Conservation (phyloP, 2,329 filamentous ascomycete genomes). For the Onygenales sp. region DNA sequence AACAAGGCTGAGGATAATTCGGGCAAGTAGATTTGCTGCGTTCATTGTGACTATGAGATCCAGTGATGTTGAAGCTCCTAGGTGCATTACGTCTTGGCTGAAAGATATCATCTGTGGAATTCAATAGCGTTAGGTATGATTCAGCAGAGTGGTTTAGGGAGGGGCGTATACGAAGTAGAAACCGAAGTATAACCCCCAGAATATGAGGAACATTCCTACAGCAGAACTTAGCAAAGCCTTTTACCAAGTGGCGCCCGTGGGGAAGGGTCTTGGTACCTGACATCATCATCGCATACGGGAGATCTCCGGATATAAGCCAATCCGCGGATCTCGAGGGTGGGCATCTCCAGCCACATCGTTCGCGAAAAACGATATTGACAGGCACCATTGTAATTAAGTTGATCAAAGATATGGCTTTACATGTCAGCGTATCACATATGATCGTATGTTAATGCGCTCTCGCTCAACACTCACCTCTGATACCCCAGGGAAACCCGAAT, state of each 20-base stretch:
- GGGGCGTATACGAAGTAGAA: conserved; percentile 17
- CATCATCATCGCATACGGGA: conserved; percentile 15
- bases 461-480: conserved; percentile 15
- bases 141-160: neutral
- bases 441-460: neutral
- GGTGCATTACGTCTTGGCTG: conserved; percentile 16
- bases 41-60: conserved; percentile 25
- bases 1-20: conserved; percentile 22
- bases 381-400: conserved; percentile 12
- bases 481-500: conserved; percentile 23
- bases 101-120: conserved; percentile 18
- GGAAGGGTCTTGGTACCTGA: conserved; percentile 12
- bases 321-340: conserved; percentile 4
- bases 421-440: neutral
- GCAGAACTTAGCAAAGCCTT: too few relatives aligned
- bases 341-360: neutral
- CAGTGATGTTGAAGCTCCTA: conserved; percentile 13
- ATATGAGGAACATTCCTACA: conserved; percentile 19
- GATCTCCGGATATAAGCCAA: conserved; percentile 10
- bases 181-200: conserved; percentile 24
- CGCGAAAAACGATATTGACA: conserved; percentile 10
- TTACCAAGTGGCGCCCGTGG: too few relatives aligned
- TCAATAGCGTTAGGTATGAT: neutral
- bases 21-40: conserved; percentile 20
- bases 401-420: conserved; percentile 13